A percentile compares a stretch with the other conserved stretches of the same genome.
Conservation (phyloP, 2,329 filamentous ascomycete species). For the Microsporum ferrugineum region DNA sequence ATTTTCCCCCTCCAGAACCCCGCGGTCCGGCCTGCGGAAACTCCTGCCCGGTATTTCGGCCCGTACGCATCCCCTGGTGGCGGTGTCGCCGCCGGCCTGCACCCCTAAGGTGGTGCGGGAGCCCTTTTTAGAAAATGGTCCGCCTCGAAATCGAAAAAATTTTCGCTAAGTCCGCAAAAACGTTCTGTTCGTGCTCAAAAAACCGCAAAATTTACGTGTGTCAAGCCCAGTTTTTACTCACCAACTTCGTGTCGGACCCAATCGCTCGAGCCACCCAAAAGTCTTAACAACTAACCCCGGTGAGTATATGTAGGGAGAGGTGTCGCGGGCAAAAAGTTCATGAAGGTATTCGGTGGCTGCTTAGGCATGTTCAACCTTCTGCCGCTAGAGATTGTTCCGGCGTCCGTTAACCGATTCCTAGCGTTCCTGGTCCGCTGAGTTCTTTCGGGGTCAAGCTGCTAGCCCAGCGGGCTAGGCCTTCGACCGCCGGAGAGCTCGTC, state of each 20-base stretch:
- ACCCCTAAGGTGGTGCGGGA: no score
- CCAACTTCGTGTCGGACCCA: neutral
- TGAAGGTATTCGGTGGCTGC: neutral
- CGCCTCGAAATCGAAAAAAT: neutral
- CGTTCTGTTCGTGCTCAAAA: neutral
- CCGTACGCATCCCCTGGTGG: no score
- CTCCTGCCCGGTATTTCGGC: no score
- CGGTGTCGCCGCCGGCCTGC: no score
- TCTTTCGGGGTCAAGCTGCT: neutral
- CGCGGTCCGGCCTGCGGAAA: no score
- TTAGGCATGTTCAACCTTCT: neutral
- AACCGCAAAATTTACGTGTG: neutral
- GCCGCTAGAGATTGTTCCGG: no score
- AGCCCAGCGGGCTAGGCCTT: neutral
- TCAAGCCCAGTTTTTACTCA: neutral
- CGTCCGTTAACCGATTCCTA: no score
- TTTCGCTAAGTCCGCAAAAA: neutral
- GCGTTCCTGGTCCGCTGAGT: no score
- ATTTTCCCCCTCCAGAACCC: neutral
- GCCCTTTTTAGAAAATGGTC: no score
- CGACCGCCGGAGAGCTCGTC: neutral
- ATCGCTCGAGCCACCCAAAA: neutral
- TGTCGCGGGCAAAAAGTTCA: neutral
- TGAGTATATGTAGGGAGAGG: neutral
- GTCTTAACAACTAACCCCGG: neutral